Conservation (phyloP, 495 filamentous ascomycete species). For the Aspergillus wentii region DNA sequence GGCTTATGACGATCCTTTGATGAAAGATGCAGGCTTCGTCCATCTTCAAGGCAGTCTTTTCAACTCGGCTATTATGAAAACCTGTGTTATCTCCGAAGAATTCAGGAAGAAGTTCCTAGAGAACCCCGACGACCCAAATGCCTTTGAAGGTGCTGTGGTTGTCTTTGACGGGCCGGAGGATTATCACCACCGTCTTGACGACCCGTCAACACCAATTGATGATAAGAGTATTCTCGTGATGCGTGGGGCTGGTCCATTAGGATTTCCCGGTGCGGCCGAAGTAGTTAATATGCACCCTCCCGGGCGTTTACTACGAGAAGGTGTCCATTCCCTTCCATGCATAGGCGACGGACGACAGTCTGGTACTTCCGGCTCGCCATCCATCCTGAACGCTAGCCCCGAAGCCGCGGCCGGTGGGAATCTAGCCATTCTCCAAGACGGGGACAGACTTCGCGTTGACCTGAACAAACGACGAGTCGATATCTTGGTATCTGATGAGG, state of each 20-base stretch:
- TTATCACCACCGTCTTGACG: constrained; percentile 43
- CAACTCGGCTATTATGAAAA: constrained; percentile 54
- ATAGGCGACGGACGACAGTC: constrained; percentile 54
- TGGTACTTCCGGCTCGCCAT: constrained; percentile 50
- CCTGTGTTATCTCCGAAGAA: constrained; percentile 45
- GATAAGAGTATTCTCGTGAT: constrained; percentile 49
- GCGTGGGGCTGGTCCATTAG: constrained; percentile 49
- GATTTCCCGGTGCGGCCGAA: constrained; percentile 51
- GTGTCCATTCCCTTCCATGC: constrained; percentile 47
- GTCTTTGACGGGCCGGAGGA: constrained; percentile 54
- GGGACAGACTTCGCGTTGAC: constrained; percentile 53
- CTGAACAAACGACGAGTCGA: constrained; percentile 49
- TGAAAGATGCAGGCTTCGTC: constrained; percentile 45
- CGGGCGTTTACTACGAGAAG: constrained; percentile 38
- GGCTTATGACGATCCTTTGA: constrained; percentile 39
- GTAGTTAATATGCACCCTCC: constrained; percentile 56
- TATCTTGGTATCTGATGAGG: constrained; percentile 49
- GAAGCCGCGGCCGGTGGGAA: constrained; percentile 59
- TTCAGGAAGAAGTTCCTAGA: constrained; percentile 44
- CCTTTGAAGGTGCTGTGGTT: constrained; percentile 46
- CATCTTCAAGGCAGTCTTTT: constrained; percentile 49
- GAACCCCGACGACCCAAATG: constrained; percentile 45
- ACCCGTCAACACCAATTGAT: constrained; percentile 37
- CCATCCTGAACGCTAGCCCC: constrained; percentile 52
- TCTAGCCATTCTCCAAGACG: constrained; percentile 47